A percentile compares a stretch with the other conserved stretches of the same genome.
Evolutionary conservation across 2,329 filamentous ascomycete species (phyloP).

Genomic region (Fusarium mundagurra): DNA sequence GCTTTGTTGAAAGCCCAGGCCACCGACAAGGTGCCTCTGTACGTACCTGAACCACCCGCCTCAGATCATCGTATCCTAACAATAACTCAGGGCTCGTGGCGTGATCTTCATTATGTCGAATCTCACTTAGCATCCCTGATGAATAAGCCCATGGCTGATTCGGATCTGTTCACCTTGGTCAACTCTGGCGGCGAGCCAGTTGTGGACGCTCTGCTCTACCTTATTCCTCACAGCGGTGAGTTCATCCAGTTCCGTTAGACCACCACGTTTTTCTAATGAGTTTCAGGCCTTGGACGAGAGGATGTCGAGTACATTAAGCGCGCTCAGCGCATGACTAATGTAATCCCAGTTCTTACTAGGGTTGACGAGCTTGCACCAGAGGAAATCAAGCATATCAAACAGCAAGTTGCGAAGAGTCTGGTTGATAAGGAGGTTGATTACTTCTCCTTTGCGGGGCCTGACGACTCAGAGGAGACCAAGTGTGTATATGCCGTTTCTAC

Average conservation of each 20-base stretch:
- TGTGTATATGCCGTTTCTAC: conserved; percentile 82
- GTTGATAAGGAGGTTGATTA: conserved; percentile 66
- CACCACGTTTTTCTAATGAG: not conserved
- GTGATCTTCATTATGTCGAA: conserved; percentile 77
- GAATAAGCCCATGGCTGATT: conserved; percentile 70
- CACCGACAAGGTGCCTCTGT: conserved; percentile 65
- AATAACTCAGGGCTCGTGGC: conserved; percentile 65
- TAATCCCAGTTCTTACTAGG: conserved; percentile 84
- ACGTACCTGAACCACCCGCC: conserved; percentile 44
- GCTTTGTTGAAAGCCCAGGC: conserved; percentile 88
- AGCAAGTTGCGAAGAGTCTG: conserved; percentile 66
- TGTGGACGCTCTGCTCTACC: conserved; percentile 86
- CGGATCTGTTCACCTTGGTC: conserved; percentile 79
- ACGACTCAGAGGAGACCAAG: conserved; percentile 42
- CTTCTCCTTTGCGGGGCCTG: conserved; percentile 70
- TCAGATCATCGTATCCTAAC: conserved; percentile 44
- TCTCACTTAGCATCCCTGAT: conserved; percentile 46
- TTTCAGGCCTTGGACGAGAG: conserved; percentile 44
- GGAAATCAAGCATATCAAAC: conserved; percentile 68
- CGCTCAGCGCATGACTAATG: conserved; percentile 79
- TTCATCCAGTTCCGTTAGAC: not conserved
- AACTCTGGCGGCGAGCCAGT: conserved; percentile 84
- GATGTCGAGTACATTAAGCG: conserved; percentile 79
- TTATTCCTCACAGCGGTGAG: conserved; percentile 74
- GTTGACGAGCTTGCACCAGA: conserved; percentile 73